Conservation (phyloP, 75 land plant species). For the Azolla pinnata region DNA sequence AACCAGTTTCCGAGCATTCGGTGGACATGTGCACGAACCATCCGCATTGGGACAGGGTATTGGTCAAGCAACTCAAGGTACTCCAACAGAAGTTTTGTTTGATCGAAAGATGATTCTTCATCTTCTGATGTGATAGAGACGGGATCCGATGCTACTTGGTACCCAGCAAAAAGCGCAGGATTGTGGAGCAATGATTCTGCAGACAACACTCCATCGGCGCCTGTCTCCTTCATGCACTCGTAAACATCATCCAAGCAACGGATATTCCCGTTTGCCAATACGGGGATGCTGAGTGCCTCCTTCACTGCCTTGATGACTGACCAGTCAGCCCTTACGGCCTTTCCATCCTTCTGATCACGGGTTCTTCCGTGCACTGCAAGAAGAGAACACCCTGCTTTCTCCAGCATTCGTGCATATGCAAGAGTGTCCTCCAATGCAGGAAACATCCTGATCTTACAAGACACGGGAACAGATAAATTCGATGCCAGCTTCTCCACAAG, state of each 20-base stretch:
- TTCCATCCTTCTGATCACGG: slow-evolving; percentile 83
- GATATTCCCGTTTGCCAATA: slow-evolving; percentile 95
- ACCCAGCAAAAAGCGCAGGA: slow-evolving; percentile 98
- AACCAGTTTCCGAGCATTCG: slow-evolving; percentile 93
- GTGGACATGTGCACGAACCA: slow-evolving; percentile 90
- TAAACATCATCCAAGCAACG: slow-evolving; percentile 78
- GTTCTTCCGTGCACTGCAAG: slow-evolving; percentile 96
- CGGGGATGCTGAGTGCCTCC: slow-evolving; percentile 71
- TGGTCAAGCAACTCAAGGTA: slow-evolving; percentile 81
- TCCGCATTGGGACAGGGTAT: slow-evolving; percentile 86
- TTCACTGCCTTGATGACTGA: slow-evolving; percentile 63
- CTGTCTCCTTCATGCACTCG: slow-evolving; percentile 64
- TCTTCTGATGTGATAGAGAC: slow-evolving; percentile 19
- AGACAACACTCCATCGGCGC: slow-evolving; percentile 88
- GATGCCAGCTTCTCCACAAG: slow-evolving; percentile 59
- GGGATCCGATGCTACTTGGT: slow-evolving; percentile 21
- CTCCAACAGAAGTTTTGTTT: slow-evolving; percentile 50
- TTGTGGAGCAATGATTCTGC: slow-evolving; percentile 94
- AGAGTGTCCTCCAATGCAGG: slow-evolving; percentile 76
- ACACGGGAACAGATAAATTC: slow-evolving; percentile 75
- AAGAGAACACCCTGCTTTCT: slow-evolving; percentile 94
- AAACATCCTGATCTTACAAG: slow-evolving; percentile 90
- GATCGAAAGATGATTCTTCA: slow-evolving; percentile 31
- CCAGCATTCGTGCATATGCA: slow-evolving; percentile 85
- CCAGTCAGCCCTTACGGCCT: slow-evolving; percentile 82